Conservation (phyloP, 768 basidiomycete species). For the Lentinula sp. region DNA sequence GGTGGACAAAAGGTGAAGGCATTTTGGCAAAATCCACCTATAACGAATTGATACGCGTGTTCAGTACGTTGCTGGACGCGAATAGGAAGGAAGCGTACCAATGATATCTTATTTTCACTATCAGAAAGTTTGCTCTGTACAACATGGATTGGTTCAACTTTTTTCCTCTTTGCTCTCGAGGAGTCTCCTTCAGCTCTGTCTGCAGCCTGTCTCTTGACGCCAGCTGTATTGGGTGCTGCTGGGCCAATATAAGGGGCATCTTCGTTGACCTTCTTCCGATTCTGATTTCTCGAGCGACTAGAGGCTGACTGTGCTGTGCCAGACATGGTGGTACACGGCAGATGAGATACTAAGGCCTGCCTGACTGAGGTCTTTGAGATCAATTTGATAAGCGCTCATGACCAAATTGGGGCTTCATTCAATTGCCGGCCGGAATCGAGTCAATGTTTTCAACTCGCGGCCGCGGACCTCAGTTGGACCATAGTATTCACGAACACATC, state of each 20-base stretch:
- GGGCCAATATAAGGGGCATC: conserved; percentile 67
- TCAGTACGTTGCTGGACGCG: neutral
- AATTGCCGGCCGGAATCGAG: neutral
- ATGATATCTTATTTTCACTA: conserved; percentile 17
- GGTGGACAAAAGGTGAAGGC: conserved; percentile 58
- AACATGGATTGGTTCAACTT: conserved; percentile 40
- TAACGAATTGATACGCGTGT: neutral
- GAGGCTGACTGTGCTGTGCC: conserved; percentile 20
- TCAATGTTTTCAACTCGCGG: neutral
- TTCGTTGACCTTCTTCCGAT: conserved; percentile 57
- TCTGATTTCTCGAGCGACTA: conserved; percentile 55
- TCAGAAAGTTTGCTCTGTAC: conserved; percentile 18
- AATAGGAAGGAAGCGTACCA: conserved; percentile 16
- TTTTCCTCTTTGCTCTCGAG: conserved; percentile 67
- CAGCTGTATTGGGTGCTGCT: conserved; percentile 30
- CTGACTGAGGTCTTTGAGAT: too few relatives aligned
- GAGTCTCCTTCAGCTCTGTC: conserved; percentile 68
- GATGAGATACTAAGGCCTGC: neutral
- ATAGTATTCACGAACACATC: neutral
- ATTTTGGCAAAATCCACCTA: conserved; percentile 76
- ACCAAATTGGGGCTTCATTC: neutral
- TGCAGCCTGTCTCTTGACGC: conserved; percentile 57
- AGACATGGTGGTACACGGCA: conserved; percentile 6
- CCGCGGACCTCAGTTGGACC: neutral
- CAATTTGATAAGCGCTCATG: neutral